These are phyloP conservation scores for Neophaeococcomyces mojaviensis DNA, from an alignment of 2,329 filamentous ascomycete genomes.

Conservation along the genomic window DNA sequence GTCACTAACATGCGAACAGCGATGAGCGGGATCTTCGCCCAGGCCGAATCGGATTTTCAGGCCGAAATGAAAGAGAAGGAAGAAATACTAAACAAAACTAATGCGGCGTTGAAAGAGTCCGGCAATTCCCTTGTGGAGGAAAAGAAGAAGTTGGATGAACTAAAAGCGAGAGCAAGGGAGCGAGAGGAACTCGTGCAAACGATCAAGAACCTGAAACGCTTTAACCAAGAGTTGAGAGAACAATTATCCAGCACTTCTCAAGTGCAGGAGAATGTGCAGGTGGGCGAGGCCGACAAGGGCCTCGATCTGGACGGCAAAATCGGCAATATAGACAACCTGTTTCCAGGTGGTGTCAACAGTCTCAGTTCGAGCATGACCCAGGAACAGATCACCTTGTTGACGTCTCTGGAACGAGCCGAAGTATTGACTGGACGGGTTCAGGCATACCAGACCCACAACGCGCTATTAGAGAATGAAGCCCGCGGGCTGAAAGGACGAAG, in stretches of 20 bases:
- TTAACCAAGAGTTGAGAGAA: conserved; percentile 59
- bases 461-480: conserved; percentile 59
- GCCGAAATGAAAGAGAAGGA: conserved; percentile 78
- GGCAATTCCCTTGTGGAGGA: conserved; percentile 73
- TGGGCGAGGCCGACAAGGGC: conserved; percentile 43
- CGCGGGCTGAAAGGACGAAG: conserved; percentile 68
- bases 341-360: conserved; percentile 28
- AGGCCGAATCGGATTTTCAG: conserved; percentile 72
- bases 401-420: conserved; percentile 51
- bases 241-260: conserved; percentile 37
- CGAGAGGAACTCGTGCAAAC: conserved; percentile 60
- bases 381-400: conserved; percentile 36
- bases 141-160: conserved; percentile 61
- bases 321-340: conserved; percentile 29
- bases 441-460: conserved; percentile 63
- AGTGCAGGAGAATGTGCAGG: conserved; percentile 29
- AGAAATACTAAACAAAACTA: conserved; percentile 70
- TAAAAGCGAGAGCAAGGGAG: conserved; percentile 59
- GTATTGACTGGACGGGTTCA: conserved; percentile 61
- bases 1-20: conserved; percentile 46
- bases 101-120: conserved; percentile 70
- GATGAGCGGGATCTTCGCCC: conserved; percentile 72
- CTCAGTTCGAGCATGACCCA: conserved; percentile 27
- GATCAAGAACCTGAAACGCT: conserved; percentile 68
- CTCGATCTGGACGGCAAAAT: conserved; percentile 32